phyloP scores from a whole-genome alignment of 495 filamentous ascomycete species.

The Aspergillus heteromorphus region DNA sequence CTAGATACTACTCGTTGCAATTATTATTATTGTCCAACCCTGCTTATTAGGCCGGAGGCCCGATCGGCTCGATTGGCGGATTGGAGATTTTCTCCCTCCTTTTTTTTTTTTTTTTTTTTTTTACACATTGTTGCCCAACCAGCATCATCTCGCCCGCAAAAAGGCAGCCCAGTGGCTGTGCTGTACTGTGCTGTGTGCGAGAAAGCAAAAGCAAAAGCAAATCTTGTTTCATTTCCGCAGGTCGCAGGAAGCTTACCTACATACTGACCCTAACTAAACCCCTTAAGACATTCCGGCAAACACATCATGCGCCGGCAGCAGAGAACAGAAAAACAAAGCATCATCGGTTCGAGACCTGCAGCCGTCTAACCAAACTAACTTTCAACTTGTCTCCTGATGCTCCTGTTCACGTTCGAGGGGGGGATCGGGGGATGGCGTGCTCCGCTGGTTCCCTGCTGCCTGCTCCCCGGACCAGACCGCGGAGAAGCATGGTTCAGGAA shows the following conservation, averaged over 20 bases:
- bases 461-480: slow-evolving; percentile 12
- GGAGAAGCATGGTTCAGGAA: slow-evolving; percentile 12
- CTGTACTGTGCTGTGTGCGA: no score
- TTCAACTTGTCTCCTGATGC: slow-evolving; percentile 10
- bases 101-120: not conserved
- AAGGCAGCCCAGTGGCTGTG: not conserved
- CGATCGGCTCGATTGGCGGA: no score
- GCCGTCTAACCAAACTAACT: not conserved
- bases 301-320: not conserved
- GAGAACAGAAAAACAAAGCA: slow-evolving; percentile 13
- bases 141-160: not conserved
- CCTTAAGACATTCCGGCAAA: not conserved
- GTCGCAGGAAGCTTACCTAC: not conserved
- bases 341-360: slow-evolving; percentile 12
- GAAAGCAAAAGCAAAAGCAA: no score
- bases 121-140: not conserved
- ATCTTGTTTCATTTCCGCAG: not conserved
- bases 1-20: no score
- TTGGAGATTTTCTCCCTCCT: not conserved
- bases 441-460: no score
- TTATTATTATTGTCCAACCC: no score
- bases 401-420: no score
- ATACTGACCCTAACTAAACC: not conserved
- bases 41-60: not conserved
- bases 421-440: slow-evolving; percentile 9